phyloP scores from a whole-genome alignment of 768 basidiomycete genomes.

The Trametopsis cervina region DNA sequence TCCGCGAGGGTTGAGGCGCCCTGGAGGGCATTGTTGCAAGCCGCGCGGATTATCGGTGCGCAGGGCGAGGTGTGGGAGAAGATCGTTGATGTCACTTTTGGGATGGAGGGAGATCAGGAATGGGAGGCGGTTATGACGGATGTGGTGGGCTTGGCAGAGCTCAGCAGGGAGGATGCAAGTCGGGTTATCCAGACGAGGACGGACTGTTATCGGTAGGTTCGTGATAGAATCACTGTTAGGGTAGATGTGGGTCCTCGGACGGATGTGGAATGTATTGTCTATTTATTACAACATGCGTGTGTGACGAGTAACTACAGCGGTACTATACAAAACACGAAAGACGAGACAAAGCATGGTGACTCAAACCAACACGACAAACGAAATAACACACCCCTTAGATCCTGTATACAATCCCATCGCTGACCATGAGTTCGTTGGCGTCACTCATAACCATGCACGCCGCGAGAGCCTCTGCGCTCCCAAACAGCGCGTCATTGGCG shows the following conservation, averaged over 20 bases:
- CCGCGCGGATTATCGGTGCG: constrained; percentile 58
- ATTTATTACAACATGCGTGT: too few relatives aligned
- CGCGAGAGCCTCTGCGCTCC: constrained; percentile 70
- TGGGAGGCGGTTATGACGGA: constrained; percentile 54
- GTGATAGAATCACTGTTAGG: too few relatives aligned
- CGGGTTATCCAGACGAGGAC: constrained; percentile 43
- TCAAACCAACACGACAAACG: neutral
- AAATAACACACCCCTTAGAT: constrained; percentile 35
- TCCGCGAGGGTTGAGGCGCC: constrained; percentile 53
- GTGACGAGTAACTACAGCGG: too few relatives aligned
- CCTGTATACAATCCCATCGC: constrained; percentile 82
- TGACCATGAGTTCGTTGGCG: constrained; percentile 79
- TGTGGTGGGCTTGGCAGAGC: constrained; percentile 50
- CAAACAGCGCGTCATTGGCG: constrained; percentile 61
- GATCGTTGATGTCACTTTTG: constrained; percentile 43
- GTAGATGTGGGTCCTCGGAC: too few relatives aligned
- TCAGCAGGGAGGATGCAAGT: constrained; percentile 55
- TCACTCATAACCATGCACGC: constrained; percentile 74
- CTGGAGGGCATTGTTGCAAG: constrained; percentile 69
- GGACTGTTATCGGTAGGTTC: constrained; percentile 26
- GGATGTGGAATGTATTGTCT: too few relatives aligned
- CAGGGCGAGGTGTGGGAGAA: constrained; percentile 47
- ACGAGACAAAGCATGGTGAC: neutral
- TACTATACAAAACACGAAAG: neutral
- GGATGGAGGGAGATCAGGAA: constrained; percentile 24